Evolutionary conservation across 768 basidiomycete species (phyloP).

Genomic region (Sarcomyxa edulis): DNA sequence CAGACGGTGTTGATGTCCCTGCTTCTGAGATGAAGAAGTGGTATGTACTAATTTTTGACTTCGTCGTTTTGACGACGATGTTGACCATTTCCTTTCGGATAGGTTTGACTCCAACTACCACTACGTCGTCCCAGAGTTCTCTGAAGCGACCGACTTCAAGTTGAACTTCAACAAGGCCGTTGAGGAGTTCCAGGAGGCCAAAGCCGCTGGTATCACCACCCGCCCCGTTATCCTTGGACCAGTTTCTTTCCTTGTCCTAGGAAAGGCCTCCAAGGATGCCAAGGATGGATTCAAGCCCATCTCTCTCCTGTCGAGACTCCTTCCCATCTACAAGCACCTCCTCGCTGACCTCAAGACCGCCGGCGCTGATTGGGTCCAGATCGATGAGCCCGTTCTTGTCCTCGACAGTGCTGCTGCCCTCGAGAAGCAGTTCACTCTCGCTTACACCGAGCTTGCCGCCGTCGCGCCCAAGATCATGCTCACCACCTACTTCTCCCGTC

Average conservation of each 20-base stretch:
- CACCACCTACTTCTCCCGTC: conserved; percentile 95
- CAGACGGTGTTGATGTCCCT: conserved; percentile 91
- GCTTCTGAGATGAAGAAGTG: conserved; percentile 99
- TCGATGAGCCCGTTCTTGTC: conserved; percentile 96
- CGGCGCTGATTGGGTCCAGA: conserved; percentile 91
- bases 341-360: conserved; percentile 87
- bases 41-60: conserved; percentile 37
- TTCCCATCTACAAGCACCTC: conserved; percentile 90
- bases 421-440: conserved; percentile 72
- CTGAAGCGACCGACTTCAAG: conserved; percentile 88
- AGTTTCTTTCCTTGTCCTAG: conserved; percentile 90
- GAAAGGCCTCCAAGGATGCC: conserved; percentile 86
- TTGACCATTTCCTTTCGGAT: conserved; percentile 10
- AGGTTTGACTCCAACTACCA: conserved; percentile 99
- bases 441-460: conserved; percentile 77
- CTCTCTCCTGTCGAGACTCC: conserved; percentile 80
- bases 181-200: conserved; percentile 91
- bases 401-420: conserved; percentile 77
- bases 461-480: conserved; percentile 90
- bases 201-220: conserved; percentile 81
- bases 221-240: conserved; percentile 97
- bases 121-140: conserved; percentile 96
- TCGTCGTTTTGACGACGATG: not conserved
- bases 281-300: conserved; percentile 84
- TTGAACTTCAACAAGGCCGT: conserved; percentile 94